These are phyloP conservation scores for Dacryopinax primogenitus DNA, from an alignment of 768 basidiomycete genomes.

Conservation along the genomic window DNA sequence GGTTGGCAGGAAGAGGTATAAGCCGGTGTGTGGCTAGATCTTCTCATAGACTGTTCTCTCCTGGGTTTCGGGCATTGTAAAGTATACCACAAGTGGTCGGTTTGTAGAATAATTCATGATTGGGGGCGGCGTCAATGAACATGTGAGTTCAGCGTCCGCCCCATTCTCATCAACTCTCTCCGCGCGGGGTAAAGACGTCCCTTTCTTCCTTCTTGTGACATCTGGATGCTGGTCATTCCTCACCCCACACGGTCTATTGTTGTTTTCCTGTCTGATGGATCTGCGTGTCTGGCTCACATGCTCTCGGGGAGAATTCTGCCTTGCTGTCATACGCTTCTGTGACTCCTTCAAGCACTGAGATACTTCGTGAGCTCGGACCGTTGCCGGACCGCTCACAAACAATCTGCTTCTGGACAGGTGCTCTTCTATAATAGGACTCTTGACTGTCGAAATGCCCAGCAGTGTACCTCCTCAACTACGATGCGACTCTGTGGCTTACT, in stretches of 20 bases:
- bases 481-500: background rate
- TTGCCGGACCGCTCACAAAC: background rate
- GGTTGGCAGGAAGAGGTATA: conserved; percentile 13
- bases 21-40: background rate
- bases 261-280: background rate
- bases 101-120: background rate
- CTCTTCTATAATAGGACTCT: background rate
- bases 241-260: background rate
- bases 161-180: background rate
- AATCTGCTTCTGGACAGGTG: background rate
- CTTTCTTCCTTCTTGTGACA: background rate
- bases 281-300: background rate
- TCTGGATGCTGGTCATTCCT: background rate
- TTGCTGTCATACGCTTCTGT: background rate
- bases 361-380: background rate
- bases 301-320: background rate
- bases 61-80: background rate
- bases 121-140: background rate
- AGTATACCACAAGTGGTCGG: background rate
- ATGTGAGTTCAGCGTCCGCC: background rate
- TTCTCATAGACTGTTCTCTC: background rate
- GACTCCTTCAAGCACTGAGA: background rate
- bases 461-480: background rate
- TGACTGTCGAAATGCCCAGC: background rate
- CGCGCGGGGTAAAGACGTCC: conserved; percentile 7